phyloP scores from a whole-genome alignment of 2,329 filamentous ascomycete genomes.

The Colletotrichum graminicola region DNA sequence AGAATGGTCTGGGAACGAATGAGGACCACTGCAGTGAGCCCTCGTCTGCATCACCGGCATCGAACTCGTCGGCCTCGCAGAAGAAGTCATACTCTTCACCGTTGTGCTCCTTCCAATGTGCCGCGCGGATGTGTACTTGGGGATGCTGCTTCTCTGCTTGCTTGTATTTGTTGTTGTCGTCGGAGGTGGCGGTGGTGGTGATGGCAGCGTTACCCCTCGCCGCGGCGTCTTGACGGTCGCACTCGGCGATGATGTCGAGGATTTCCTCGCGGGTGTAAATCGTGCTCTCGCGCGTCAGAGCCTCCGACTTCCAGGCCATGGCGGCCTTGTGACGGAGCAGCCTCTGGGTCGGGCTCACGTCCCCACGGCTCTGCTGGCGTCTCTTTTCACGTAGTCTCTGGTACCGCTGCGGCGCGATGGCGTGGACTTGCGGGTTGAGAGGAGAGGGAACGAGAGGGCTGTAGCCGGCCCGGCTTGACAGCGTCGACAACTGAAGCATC shows the following conservation, averaged over 20 bases:
- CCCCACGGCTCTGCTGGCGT: conserved; percentile 40
- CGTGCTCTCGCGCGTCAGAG: conserved; percentile 36
- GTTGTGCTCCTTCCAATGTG: conserved; percentile 42
- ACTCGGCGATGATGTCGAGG: conserved; percentile 39
- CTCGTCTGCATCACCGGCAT: conserved; percentile 14
- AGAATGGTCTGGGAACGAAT: conserved; percentile 37
- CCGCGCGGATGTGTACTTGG: conserved; percentile 31
- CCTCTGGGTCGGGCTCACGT: conserved; percentile 55
- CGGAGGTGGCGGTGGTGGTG: conserved; percentile 21
- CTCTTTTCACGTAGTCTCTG: conserved; percentile 41
- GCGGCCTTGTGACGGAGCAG: conserved; percentile 58
- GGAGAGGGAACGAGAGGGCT: conserved; percentile 48
- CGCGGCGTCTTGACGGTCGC: conserved; percentile 33
- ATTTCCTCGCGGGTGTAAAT: conserved; percentile 39
- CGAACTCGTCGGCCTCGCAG: conserved; percentile 35
- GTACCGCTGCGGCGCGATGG: conserved; percentile 36
- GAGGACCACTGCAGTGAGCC: conserved; percentile 25
- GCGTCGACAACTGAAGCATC: conserved; percentile 36
- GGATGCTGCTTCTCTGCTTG: conserved; percentile 28
- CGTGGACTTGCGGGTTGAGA: conserved; percentile 46
- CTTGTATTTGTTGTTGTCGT: not conserved
- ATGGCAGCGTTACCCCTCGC: conserved; percentile 17
- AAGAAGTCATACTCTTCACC: conserved; percentile 41
- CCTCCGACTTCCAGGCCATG: conserved; percentile 53
- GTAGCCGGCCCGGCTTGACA: conserved; percentile 43